Evolutionary conservation across 129 eudicot genomes (phyloP).

Genomic region (Flaveria brownii): DNA sequence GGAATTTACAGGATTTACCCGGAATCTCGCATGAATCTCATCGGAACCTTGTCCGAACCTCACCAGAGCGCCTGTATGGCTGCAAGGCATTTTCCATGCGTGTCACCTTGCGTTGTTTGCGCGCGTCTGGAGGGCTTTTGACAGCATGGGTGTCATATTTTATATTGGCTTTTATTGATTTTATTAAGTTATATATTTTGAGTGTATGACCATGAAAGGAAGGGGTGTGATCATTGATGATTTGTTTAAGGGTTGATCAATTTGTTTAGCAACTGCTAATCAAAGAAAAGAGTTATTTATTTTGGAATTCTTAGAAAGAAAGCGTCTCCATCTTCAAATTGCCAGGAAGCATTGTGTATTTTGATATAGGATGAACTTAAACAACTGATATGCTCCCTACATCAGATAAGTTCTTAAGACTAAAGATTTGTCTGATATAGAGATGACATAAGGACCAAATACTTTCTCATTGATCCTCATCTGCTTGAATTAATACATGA

Average conservation of each 20-base stretch:
- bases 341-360: not conserved
- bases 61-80: too few species aligned
- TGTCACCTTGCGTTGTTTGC: too few species aligned
- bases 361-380: not conserved
- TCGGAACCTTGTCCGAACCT: too few species aligned
- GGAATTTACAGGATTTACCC: too few species aligned
- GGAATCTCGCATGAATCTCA: too few species aligned
- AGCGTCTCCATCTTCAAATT: not conserved
- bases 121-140: too few species aligned
- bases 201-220: not conserved
- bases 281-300: not conserved
- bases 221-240: not conserved
- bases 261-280: not conserved
- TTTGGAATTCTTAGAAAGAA: not conserved
- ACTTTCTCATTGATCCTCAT: not conserved
- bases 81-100: too few species aligned
- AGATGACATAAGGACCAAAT: slow-evolving; percentile 1
- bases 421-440: not conserved
- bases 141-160: not conserved
- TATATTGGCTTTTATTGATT: not conserved
- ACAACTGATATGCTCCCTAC: slow-evolving; percentile 2
- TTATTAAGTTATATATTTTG: not conserved
- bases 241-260: not conserved
- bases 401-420: not conserved
- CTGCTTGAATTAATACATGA: not conserved